These are phyloP conservation scores for Thuja plicata DNA, from an alignment of 83 land plant genomes.

Conservation along the genomic window DNA sequence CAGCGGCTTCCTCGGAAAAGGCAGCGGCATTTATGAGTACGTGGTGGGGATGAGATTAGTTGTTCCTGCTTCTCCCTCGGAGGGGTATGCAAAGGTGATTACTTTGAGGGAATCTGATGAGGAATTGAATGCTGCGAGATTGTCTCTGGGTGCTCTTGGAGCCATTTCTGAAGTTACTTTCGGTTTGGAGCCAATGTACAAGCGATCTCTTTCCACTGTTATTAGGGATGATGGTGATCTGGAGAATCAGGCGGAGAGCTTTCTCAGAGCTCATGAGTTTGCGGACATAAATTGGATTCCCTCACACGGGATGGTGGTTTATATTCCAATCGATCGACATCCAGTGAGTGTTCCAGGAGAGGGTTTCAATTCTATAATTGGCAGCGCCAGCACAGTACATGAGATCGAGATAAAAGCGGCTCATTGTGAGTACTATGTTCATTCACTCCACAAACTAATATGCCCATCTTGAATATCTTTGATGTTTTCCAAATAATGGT, in stretches of 20 bases:
- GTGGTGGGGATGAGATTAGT: no score
- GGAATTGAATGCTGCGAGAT: slow-evolving; percentile 13
- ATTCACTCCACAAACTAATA: no score
- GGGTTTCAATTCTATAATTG: background rate
- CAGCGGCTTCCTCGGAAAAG: no score
- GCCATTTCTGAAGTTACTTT: background rate
- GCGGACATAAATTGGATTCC: background rate
- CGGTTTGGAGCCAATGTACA: slow-evolving; percentile 22
- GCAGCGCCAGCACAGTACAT: background rate
- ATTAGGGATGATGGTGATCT: background rate
- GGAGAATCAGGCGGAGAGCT: no score
- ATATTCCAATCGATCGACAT: background rate
- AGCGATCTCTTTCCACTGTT: slow-evolving; percentile 10
- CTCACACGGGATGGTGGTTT: background rate
- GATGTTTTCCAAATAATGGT: no score
- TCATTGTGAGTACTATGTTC: no score
- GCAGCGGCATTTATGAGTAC: no score
- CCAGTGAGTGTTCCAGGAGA: background rate
- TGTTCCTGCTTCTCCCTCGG: slow-evolving; percentile 13
- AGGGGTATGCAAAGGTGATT: slow-evolving; percentile 12
- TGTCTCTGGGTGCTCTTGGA: background rate
- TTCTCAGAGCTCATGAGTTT: no score
- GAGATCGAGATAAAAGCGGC: background rate
- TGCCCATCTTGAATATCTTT: no score
- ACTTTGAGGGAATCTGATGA: slow-evolving; percentile 2